phyloP scores from a whole-genome alignment of 1,284 basidiomycete genomes.

The Ganoderma multipileum region DNA sequence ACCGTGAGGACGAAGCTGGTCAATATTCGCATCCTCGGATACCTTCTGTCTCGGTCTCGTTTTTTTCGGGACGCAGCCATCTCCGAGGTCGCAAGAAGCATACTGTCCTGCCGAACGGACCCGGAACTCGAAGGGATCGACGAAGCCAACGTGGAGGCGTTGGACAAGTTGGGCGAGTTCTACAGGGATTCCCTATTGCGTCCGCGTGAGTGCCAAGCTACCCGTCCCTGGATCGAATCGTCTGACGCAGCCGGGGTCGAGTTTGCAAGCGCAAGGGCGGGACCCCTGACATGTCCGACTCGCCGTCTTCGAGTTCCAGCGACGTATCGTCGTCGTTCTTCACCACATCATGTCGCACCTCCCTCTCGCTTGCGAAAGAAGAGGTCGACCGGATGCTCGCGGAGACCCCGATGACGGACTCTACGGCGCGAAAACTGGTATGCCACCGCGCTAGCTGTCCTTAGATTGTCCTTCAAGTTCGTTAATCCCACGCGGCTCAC shows the following conservation, averaged over 20 bases:
- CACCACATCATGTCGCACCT: no score
- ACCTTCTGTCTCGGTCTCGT: neutral
- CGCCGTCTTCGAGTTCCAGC: neutral
- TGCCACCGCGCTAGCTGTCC: neutral
- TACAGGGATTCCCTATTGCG: neutral
- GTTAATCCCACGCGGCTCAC: neutral
- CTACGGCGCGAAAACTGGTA: neutral
- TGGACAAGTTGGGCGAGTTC: neutral
- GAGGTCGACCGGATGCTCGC: neutral
- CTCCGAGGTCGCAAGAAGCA: neutral
- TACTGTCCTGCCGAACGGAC: neutral
- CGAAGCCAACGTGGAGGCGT: neutral
- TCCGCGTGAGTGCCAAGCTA: neutral
- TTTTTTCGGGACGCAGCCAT: neutral
- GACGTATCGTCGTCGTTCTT: no score
- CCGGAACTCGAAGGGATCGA: neutral
- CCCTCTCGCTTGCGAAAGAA: neutral
- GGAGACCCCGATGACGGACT: neutral
- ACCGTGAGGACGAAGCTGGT: neutral
- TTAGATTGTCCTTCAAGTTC: neutral
- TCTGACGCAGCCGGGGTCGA: neutral
- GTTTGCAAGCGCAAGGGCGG: neutral
- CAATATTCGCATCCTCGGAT: constrained; percentile 2
- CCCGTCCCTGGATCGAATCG: neutral
- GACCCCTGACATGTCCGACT: neutral